Conservation (phyloP, 306 rosid genomes). For the Lagenaria siceraria region DNA sequence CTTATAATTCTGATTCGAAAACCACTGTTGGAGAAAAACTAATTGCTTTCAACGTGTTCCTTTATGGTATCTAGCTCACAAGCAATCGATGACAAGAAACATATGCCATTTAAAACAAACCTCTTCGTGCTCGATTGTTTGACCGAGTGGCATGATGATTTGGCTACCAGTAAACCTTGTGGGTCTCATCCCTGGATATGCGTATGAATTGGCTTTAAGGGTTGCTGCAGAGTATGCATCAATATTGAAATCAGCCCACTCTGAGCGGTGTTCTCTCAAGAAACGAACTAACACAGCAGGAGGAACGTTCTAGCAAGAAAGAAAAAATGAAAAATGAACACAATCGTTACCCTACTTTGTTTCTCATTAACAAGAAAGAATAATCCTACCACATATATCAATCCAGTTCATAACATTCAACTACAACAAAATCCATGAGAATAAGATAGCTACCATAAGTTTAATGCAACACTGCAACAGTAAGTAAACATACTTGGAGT, state of each 20-base stretch:
- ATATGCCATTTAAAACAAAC: slow-evolving; percentile 14
- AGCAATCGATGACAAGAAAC: background rate
- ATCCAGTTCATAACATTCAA: background rate
- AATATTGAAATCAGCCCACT: slow-evolving; percentile 98
- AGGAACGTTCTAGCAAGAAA: slow-evolving; percentile 63
- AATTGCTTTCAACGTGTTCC: background rate
- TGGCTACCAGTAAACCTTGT: slow-evolving; percentile 93
- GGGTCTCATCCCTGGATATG: slow-evolving; percentile 86
- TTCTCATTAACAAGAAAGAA: background rate
- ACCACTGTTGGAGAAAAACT: background rate
- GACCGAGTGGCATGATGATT: slow-evolving; percentile 97
- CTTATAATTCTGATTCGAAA: background rate
- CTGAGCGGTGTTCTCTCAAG: slow-evolving; percentile 93
- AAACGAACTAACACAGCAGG: slow-evolving; percentile 90
- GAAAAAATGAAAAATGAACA: background rate
- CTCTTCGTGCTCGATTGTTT: slow-evolving; percentile 92
- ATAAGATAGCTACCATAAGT: background rate
- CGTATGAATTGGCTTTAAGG: slow-evolving; percentile 58
- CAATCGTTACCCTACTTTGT: background rate
- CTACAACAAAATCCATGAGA: background rate
- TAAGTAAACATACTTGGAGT: slow-evolving; percentile 59
- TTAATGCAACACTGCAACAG: background rate
- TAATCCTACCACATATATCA: background rate
- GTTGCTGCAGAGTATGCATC: slow-evolving; percentile 85
- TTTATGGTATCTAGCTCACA: background rate